These are phyloP conservation scores for Cutaneotrichosporon cyanovorans DNA, from an alignment of 1,284 basidiomycete species.

Conservation along the genomic window DNA sequence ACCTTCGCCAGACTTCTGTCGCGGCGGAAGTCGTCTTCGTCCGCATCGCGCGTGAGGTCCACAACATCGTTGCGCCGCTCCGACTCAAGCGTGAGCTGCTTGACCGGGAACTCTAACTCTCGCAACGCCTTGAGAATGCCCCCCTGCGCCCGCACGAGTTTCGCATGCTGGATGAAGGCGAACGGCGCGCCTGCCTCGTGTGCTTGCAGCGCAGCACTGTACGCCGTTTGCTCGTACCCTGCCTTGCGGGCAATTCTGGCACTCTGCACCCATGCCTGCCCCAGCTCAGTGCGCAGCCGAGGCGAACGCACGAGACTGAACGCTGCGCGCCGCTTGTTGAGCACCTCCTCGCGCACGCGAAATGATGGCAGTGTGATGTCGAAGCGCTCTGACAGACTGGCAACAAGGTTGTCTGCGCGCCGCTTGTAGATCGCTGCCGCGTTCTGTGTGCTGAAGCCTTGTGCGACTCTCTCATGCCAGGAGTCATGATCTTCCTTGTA, in stretches of 20 bases:
- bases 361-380: slow-evolving; percentile 72
- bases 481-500: too few relatives aligned
- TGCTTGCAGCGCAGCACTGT: slow-evolving; percentile 90
- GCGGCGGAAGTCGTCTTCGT: slow-evolving; percentile 41
- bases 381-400: slow-evolving; percentile 32
- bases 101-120: slow-evolving; percentile 52
- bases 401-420: slow-evolving; percentile 17
- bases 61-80: slow-evolving; percentile 34
- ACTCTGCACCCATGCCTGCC: slow-evolving; percentile 81
- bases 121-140: slow-evolving; percentile 80
- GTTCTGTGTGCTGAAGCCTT: background rate
- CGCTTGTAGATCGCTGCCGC: slow-evolving; percentile 2
- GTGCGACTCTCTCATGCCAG: too few relatives aligned
- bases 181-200: slow-evolving; percentile 66
- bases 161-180: slow-evolving; percentile 86
- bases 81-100: slow-evolving; percentile 1
- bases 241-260: slow-evolving; percentile 94
- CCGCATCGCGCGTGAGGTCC: slow-evolving; percentile 49
- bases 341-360: slow-evolving; percentile 78
- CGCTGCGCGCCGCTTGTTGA: slow-evolving; percentile 82
- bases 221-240: slow-evolving; percentile 92
- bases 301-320: slow-evolving; percentile 51
- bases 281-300: slow-evolving; percentile 55
- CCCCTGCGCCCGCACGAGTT: slow-evolving; percentile 71
- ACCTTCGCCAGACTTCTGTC: slow-evolving; percentile 60